Evolutionary conservation across 768 basidiomycete species (phyloP).

Genomic region (Strobilomyces echinocephalus): DNA sequence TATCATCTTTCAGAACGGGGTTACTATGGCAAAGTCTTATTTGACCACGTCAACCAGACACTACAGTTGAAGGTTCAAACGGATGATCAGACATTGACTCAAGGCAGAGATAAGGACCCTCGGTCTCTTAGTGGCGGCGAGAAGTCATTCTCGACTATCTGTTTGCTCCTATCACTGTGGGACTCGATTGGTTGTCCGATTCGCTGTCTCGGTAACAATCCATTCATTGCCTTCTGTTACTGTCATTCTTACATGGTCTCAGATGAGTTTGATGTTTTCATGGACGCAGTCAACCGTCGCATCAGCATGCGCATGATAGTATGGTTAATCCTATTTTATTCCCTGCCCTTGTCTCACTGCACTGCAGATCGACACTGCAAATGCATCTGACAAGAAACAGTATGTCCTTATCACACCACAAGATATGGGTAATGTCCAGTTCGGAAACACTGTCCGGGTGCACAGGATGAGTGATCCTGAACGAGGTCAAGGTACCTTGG

Average conservation of each 20-base stretch:
- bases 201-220: conserved; percentile 71
- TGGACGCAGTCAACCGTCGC: conserved; percentile 89
- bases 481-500: conserved; percentile 51
- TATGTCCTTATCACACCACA: conserved; percentile 97
- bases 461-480: conserved; percentile 77
- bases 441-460: conserved; percentile 68
- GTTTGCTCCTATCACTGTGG: conserved; percentile 91
- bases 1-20: conserved; percentile 81
- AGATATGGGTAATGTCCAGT: conserved; percentile 71
- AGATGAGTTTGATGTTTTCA: conserved; percentile 99
- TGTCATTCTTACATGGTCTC: conserved; percentile 11
- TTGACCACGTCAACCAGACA: conserved; percentile 68
- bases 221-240: neutral
- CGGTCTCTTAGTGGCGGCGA: conserved; percentile 89
- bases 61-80: conserved; percentile 77
- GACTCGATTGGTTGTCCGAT: conserved; percentile 92
- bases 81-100: conserved; percentile 67
- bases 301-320: conserved; percentile 97
- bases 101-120: conserved; percentile 76
- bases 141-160: conserved; percentile 96
- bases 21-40: conserved; percentile 84
- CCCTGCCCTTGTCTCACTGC: conserved; percentile 2
- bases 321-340: conserved; percentile 16
- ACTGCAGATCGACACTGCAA: conserved; percentile 80
- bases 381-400: conserved; percentile 81